Evolutionary conservation across 1,139 yeast species (phyloP).

Genomic region (Arxiozyma bovina): DNA sequence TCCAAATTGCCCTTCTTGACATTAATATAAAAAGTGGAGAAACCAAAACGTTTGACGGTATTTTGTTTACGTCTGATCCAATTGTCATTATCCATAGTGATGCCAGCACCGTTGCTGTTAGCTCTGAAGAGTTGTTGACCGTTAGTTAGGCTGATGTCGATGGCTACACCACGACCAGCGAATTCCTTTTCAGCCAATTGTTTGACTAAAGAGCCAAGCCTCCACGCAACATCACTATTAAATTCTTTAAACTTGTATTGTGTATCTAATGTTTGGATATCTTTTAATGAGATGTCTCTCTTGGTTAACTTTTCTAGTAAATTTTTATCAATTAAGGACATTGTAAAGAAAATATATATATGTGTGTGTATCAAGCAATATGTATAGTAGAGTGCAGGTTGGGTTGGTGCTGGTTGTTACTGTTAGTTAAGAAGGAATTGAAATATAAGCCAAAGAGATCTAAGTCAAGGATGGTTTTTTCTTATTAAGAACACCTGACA

Average conservation of each 20-base stretch:
- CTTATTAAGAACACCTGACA: too few relatives aligned
- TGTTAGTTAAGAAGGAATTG: too few relatives aligned
- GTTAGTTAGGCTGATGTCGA: slow-evolving; percentile 41
- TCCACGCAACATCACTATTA: slow-evolving; percentile 20
- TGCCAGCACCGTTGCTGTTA: slow-evolving; percentile 35
- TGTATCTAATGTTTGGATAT: slow-evolving; percentile 17
- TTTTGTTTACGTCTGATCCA: slow-evolving; percentile 52
- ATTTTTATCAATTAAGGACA: slow-evolving; percentile 8
- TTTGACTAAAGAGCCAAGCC: slow-evolving; percentile 20
- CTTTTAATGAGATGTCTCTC: slow-evolving; percentile 13
- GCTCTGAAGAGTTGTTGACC: slow-evolving; percentile 50
- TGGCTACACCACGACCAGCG: slow-evolving; percentile 36
- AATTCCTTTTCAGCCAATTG: slow-evolving; percentile 16
- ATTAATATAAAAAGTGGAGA: slow-evolving; percentile 49
- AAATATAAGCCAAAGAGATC: too few relatives aligned
- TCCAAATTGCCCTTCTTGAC: slow-evolving; percentile 31
- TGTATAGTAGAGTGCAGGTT: too few relatives aligned
- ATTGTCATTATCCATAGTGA: slow-evolving; percentile 45
- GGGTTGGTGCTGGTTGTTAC: too few relatives aligned
- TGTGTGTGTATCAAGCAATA: too few relatives aligned
- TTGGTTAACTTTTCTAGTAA: slow-evolving; percentile 9
- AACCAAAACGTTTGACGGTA: slow-evolving; percentile 44
- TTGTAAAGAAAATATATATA: background rate
- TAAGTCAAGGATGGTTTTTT: too few relatives aligned
- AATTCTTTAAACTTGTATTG: slow-evolving; percentile 14